Evolutionary conservation across 176 grass and related monocot genomes (phyloP), one percentile per base, ranked within the genome.

Genomic region (Dactylis glomerata): DNA sequence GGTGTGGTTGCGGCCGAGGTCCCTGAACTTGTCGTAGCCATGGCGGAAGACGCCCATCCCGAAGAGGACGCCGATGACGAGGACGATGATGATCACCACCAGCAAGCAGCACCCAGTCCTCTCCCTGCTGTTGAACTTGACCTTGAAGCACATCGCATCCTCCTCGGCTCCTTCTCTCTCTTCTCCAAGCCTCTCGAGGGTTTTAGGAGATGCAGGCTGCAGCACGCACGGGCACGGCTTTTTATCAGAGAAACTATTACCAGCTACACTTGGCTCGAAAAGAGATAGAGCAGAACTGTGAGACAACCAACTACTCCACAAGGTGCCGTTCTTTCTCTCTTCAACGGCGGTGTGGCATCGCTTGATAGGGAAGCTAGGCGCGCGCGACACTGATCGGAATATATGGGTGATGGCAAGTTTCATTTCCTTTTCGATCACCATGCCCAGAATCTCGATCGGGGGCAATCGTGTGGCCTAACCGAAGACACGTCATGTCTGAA

Each of bases 41-140:
- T 90, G 84, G n/a, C 28, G 76, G 84, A 90, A 90, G 80, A 90
- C 84, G 84, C 89, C 84, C 84, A 90, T 81, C 37, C 89, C 89
- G 80, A 90, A 90, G 67, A 90, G 89, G 75, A 90, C 89, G 84
- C 89, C 89, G 58, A 90, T 0, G 75, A 90, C 23, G 80, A 90
- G 84, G 38, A 23, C 57, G 30, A 84, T 3, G 17, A 79, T 5
- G 75, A 90, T 68, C 23, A 87, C 12, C 75, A 83, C 81, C 22
- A 90, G 84, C 28, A 83, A 57, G 75, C 1, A 80, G 89, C 89
- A 90, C 58, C 89, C 89, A 5, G 68, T 49, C 2, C 23, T 17
- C 84, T 90, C 73, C 81, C 15, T 87, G 47, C 30, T 87, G 30
- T 45, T 90, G 58, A 17, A 20, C 84, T 45, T 90, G 55, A 16